phyloP scores from a whole-genome alignment of 352 stramenopile genomes.

The Blastocystis sp. region DNA sequence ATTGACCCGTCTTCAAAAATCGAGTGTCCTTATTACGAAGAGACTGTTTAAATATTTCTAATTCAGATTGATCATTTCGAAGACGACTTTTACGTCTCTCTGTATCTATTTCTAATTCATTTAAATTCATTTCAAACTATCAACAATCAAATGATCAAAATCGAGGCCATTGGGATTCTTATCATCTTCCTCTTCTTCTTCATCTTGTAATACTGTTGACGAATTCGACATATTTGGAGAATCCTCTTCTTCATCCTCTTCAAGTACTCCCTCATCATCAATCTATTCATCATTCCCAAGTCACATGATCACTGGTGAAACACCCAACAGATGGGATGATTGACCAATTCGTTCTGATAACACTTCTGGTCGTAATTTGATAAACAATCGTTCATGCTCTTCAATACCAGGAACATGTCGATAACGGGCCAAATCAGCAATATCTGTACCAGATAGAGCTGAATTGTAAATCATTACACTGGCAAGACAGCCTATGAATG shows the following conservation, averaged over 20 bases:
- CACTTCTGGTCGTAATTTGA: conserved; percentile 42
- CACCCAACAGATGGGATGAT: conserved; percentile 1
- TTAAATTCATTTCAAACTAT: not conserved
- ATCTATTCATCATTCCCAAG: not conserved
- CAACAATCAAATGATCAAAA: conserved; percentile 11
- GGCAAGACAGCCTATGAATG: conserved; percentile 9
- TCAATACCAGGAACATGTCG: not conserved
- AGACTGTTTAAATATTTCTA: conserved; percentile 38
- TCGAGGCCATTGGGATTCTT: not conserved
- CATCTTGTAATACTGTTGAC: not conserved
- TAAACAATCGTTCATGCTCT: not conserved
- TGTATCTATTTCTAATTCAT: conserved; percentile 2
- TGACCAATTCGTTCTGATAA: conserved; percentile 1
- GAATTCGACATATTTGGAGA: no score
- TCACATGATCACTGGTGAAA: not conserved
- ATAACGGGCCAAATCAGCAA: conserved; percentile 40
- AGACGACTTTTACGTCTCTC: conserved; percentile 12
- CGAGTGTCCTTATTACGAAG: not conserved
- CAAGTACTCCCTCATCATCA: not conserved
- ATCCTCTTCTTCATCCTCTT: not conserved
- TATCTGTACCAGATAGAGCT: not conserved
- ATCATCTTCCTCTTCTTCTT: conserved; percentile 6
- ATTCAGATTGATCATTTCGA: conserved; percentile 9
- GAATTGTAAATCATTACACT: conserved; percentile 26
- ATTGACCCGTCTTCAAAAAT: not conserved